A percentile compares a stretch with the other conserved stretches of the same genome.
Evolutionary conservation across 768 basidiomycete genomes (phyloP).

Genomic region (Crassisporium funariophilum): DNA sequence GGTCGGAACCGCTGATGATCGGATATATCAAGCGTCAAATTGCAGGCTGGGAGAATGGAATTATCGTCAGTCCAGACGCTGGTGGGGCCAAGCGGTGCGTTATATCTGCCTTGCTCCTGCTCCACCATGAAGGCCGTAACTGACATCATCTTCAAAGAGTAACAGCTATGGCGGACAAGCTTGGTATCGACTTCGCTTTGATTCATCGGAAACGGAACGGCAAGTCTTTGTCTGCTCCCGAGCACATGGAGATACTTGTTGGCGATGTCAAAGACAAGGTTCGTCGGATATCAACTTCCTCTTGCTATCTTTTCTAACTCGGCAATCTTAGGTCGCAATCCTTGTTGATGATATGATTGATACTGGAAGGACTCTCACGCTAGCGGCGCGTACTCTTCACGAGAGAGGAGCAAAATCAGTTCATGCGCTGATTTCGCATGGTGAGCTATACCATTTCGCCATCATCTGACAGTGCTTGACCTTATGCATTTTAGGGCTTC

Average conservation of each 20-base stretch:
- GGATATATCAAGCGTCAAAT: conserved; percentile 89
- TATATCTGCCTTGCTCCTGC: conserved; percentile 1
- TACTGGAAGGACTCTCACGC: conserved; percentile 83
- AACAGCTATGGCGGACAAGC: conserved; percentile 93
- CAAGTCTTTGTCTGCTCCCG: conserved; percentile 63
- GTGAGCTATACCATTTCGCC: conserved; percentile 40
- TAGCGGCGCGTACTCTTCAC: conserved; percentile 83
- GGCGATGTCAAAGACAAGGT: conserved; percentile 93
- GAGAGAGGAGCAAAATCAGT: conserved; percentile 89
- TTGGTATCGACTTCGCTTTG: conserved; percentile 92
- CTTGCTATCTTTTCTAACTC: conserved; percentile 5
- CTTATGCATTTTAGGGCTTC: conserved; percentile 53
- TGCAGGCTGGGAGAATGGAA: conserved; percentile 80
- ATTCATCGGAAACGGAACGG: conserved; percentile 90
- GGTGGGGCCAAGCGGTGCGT: conserved; percentile 97
- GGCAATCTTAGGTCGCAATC: conserved; percentile 70
- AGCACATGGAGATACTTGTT: conserved; percentile 91
- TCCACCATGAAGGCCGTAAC: conserved; percentile 8
- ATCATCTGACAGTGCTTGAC: conserved; percentile 15
- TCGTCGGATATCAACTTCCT: conserved; percentile 11
- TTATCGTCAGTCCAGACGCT: conserved; percentile 96
- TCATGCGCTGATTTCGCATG: conserved; percentile 91
- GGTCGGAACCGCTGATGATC: conserved; percentile 94
- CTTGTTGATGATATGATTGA: conserved; percentile 99
- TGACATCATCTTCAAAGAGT: conserved; percentile 53